Percentiles rank a stretch among this genome's conserved stretches.
phyloP scores from a whole-genome alignment of 768 basidiomycete genomes.

The Suillus plorans region DNA sequence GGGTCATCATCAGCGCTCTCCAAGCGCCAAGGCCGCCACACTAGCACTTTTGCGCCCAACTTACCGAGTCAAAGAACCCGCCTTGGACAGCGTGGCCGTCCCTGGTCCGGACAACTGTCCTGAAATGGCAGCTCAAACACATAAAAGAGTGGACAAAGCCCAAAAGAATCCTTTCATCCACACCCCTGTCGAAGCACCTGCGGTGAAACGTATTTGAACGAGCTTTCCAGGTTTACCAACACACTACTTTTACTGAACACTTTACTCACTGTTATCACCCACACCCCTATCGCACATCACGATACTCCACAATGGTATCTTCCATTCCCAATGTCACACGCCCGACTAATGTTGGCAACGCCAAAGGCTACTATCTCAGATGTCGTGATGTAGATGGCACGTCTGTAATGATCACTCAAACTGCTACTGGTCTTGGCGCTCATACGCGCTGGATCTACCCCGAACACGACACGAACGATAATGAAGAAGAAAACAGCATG shows the following conservation, averaged over 20 bases:
- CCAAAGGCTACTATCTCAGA: slow-evolving; percentile 5
- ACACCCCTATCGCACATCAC: neutral
- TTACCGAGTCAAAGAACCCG: slow-evolving; percentile 22
- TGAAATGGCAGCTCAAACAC: slow-evolving; percentile 14
- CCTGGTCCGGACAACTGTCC: slow-evolving; percentile 15
- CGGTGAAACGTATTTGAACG: slow-evolving; percentile 20
- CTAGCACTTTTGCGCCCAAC: neutral
- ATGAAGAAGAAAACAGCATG: slow-evolving; percentile 12
- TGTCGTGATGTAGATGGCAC: slow-evolving; percentile 15
- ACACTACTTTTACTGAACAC: neutral
- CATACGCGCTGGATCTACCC: slow-evolving; percentile 14
- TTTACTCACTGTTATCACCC: neutral
- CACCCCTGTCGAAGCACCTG: slow-evolving; percentile 17
- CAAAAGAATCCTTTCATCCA: slow-evolving; percentile 15
- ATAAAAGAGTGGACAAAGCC: slow-evolving; percentile 16
- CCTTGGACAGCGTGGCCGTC: slow-evolving; percentile 6
- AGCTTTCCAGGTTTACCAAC: neutral
- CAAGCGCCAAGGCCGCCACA: neutral
- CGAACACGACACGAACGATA: slow-evolving; percentile 8
- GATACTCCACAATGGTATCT: slow-evolving; percentile 2
- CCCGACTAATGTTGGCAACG: neutral
- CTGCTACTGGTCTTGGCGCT: slow-evolving; percentile 13
- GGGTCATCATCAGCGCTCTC: neutral
- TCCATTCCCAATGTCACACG: slow-evolving; percentile 11
- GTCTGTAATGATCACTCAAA: slow-evolving; percentile 10